Evolutionary conservation across 352 stramenopile species (phyloP).

Genomic region (Phytophthora palmivora): DNA sequence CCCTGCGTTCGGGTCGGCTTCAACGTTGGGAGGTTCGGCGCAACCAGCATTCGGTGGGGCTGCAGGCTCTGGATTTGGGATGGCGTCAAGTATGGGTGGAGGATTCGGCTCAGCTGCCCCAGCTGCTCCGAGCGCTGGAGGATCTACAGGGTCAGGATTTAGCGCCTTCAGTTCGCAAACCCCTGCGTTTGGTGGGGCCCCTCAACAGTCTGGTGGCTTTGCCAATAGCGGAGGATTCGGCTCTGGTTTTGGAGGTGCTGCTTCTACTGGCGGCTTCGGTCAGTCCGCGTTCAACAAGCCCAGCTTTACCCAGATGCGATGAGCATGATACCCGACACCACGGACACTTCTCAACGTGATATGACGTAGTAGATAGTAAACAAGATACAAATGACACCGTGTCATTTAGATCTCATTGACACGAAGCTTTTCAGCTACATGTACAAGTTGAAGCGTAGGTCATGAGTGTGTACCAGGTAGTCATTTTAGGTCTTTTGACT

Average conservation of each 20-base stretch:
- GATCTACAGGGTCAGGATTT: conserved; percentile 48
- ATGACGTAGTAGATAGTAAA: conserved; percentile 19
- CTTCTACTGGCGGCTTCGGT: conserved; percentile 37
- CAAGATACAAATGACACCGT: conserved; percentile 18
- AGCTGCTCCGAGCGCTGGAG: conserved; percentile 16
- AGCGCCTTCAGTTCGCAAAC: conserved; percentile 48
- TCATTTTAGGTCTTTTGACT: neutral
- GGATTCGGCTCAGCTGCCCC: conserved; percentile 40
- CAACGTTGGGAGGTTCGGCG: conserved; percentile 44
- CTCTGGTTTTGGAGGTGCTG: conserved; percentile 44
- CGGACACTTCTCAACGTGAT: neutral
- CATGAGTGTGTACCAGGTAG: no score
- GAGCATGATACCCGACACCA: conserved; percentile 2
- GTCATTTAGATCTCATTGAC: conserved; percentile 17
- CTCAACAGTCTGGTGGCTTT: conserved; percentile 42
- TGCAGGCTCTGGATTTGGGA: conserved; percentile 33
- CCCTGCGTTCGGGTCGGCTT: conserved; percentile 63
- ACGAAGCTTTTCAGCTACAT: conserved; percentile 10
- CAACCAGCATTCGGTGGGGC: conserved; percentile 45
- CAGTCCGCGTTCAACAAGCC: conserved; percentile 49
- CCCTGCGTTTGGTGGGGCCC: conserved; percentile 36
- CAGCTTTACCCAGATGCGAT: conserved; percentile 70
- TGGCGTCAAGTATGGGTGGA: conserved; percentile 34
- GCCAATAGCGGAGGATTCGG: conserved; percentile 34
- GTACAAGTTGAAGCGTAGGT: no score